A percentile compares a stretch with the other conserved stretches of the same genome.
Evolutionary conservation across 2,329 filamentous ascomycete species (phyloP).

Genomic region (Venturia nashicola): DNA sequence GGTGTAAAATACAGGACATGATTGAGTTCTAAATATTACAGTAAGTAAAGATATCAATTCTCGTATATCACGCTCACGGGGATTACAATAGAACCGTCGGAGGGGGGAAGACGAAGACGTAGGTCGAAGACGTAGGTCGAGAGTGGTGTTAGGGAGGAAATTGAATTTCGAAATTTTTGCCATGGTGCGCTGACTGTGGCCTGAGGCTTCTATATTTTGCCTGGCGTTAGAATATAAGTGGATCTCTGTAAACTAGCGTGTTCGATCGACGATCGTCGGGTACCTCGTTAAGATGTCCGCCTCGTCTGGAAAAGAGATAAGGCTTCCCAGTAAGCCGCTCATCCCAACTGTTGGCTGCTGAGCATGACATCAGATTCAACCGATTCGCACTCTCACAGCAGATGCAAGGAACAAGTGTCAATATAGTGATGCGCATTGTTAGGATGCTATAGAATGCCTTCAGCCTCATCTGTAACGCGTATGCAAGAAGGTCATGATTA

Average conservation of each 20-base stretch:
- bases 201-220: background rate
- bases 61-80: too few relatives aligned
- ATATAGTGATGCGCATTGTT: background rate
- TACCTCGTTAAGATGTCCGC: background rate
- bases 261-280: background rate
- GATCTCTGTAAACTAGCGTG: background rate
- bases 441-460: background rate
- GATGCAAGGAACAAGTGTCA: background rate
- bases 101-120: too few relatives aligned
- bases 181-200: background rate
- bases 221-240: background rate
- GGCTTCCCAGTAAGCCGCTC: background rate
- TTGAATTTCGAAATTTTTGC: background rate
- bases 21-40: too few relatives aligned
- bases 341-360: background rate
- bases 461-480: background rate
- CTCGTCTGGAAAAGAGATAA: background rate
- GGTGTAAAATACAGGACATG: too few relatives aligned
- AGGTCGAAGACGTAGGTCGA: too few relatives aligned
- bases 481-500: background rate
- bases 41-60: too few relatives aligned
- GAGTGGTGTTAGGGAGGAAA: too few relatives aligned
- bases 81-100: too few relatives aligned
- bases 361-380: background rate
- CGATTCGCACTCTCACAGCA: background rate